These are phyloP conservation scores for Umbilicus rupestris DNA, from an alignment of 164 flowering plant species.

Conservation along the genomic window DNA sequence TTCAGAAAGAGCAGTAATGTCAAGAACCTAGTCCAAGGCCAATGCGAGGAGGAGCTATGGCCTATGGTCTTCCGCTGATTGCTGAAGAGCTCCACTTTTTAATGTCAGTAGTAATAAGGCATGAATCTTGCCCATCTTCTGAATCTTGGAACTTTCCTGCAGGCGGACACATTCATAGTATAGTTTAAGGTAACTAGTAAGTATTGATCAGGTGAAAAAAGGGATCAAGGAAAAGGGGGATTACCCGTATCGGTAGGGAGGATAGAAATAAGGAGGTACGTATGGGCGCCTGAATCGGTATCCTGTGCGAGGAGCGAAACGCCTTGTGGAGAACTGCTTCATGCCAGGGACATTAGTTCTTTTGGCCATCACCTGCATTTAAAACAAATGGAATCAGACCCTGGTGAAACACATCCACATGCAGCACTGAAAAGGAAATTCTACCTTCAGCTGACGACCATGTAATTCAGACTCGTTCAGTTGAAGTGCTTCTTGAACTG, in stretches of 20 bases:
- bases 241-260: conserved; percentile 56
- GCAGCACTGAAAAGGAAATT: not conserved
- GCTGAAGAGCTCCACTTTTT: not conserved
- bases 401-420: not conserved
- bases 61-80: too few relatives aligned
- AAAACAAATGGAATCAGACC: not conserved
- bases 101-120: conserved; percentile 47
- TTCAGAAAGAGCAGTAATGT: too few relatives aligned
- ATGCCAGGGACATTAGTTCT: conserved; percentile 62
- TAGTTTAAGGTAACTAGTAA: not conserved
- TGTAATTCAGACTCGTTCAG: conserved; percentile 54
- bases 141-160: conserved; percentile 54
- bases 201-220: not conserved
- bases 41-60: too few relatives aligned
- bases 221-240: not conserved
- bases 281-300: conserved; percentile 39
- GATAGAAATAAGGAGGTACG: conserved; percentile 45
- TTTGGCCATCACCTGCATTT: conserved; percentile 37
- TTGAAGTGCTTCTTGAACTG: conserved; percentile 45
- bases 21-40: too few relatives aligned
- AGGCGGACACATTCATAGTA: not conserved
- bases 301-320: conserved; percentile 45
- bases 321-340: conserved; percentile 48
- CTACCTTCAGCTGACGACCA: conserved; percentile 59
- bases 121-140: conserved; percentile 46